Base-by-base conservation (phyloP, 768 basidiomycete genomes). In the Terana coerulea region DNA sequence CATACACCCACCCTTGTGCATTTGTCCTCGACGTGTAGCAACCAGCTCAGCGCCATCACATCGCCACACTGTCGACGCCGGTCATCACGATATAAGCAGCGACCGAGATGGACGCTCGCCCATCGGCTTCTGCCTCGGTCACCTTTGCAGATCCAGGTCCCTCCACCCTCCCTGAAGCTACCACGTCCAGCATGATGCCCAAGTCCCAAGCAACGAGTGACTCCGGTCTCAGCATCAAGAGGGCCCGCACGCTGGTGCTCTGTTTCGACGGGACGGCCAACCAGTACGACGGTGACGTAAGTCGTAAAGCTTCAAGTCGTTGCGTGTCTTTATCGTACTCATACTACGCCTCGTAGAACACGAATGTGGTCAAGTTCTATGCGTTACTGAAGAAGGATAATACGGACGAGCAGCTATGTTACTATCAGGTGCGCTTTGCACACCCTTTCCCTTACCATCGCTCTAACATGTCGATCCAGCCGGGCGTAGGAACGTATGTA, bases 361-460 rank as follows among this genome's bases (percentile, higher is more conserved):
- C 87, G 9, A 88, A 88, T 50, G 76, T 87, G 30, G 82, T 86
- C 48, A 81, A 81, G 60, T 72, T 93, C 36, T 88, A 86, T 66
- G 71, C 76, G 5, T 68, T 91, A 25, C 73, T 91, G 30, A 75
- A 77, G 68, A 87, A 82, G 63, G 81, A 83, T 48, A 53, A 61
- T 29, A 69, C 72, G n/a, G 70, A 76, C 21, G 59, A 75, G 42
- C 61, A 75, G 47, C 63, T 86, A 0, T 72, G 72, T 59, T 90
- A 88, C 63, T 91, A 91, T 61, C 89, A 91, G 68, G 85, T 83
- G 39, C 26, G 64, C 56, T n/a, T 22, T 28, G n/a, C 29, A 19
- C 25, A 3, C 36, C n/a, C n/a, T n/a, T n/a, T n/a, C n/a, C n/a
- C n/a, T n/a, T n/a, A n/a, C n/a, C n/a, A n/a, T n/a, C n/a, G n/a